These are phyloP conservation scores for Plasmodium ovale DNA, from an alignment of 169 alveolate species.

Conservation along the genomic window DNA sequence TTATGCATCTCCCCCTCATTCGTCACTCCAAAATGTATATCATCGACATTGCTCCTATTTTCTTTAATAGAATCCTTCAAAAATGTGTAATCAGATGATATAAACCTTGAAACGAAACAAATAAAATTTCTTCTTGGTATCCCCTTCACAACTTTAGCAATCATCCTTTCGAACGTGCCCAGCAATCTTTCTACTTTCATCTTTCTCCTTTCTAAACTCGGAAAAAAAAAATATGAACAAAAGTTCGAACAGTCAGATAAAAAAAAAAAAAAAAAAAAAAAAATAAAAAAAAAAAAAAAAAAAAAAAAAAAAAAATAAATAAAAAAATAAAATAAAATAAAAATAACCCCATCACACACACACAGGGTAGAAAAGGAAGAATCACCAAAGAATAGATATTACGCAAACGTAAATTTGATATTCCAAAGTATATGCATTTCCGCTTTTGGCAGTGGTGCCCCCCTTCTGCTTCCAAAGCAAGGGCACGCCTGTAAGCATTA, in stretches of 20 bases:
- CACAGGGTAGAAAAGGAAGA: neutral
- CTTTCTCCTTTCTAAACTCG: neutral
- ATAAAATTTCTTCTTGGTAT: neutral
- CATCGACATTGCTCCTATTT: neutral
- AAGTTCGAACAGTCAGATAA: neutral
- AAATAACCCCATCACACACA: neutral
- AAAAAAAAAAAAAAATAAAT: too few relatives aligned
- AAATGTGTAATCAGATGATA: too few relatives aligned
- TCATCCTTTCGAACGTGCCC: neutral
- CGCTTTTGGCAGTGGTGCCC: too few relatives aligned
- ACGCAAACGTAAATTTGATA: too few relatives aligned
- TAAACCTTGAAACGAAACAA: neutral
- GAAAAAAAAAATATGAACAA: neutral
- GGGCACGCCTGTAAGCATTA: too few relatives aligned
- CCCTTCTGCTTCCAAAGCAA: too few relatives aligned
- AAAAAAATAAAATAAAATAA: too few relatives aligned
- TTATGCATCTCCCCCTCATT: constrained; percentile 16
- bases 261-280: constrained; percentile 5
- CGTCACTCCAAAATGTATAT: neutral
- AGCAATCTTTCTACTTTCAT: neutral
- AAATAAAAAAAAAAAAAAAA: neutral
- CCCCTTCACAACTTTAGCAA: neutral
- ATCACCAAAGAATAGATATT: neutral
- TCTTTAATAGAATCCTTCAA: neutral
- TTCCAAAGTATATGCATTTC: too few relatives aligned